Base-by-base conservation (phyloP, 2,329 filamentous ascomycete genomes). In the Emergomyces africanus region DNA sequence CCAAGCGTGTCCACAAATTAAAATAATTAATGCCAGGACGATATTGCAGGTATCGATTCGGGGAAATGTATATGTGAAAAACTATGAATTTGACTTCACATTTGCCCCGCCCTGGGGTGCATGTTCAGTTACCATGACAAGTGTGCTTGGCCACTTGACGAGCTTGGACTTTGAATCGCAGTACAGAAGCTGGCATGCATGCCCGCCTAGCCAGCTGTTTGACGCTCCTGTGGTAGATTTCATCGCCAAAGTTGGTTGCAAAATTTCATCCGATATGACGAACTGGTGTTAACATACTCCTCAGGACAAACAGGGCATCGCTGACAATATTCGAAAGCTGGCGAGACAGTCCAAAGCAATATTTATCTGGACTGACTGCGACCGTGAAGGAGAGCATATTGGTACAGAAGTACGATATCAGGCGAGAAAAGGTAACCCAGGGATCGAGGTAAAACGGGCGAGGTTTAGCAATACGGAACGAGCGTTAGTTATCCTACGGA, bases 301-400 rank as follows among this genome's bases (percentile, higher is more conserved):
- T 55, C 64, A 91, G 83, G 86, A 91, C 68, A 95, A 91, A 69
- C 85, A 85, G 66, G 76, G 80, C 0, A 87, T 99, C 63, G 90
- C 91, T 10, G 80, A 85, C 37, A 99, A 99, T 69, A 94, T 99
- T 67, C 83, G 86, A 65, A 77, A 81, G 1, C 86, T 95, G 71
- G 92, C 94, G 20, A 81, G 81, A 61, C 81, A 82, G 69, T 81
- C 85, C n/a, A 82, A 80, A 59, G 83, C 86, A 14, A 79, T 99
- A 37, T 92, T 95, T 72, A 96, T 99, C 66, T 99, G 94, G 94
- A 99, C 94, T 0, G 94, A 99, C 79, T 97, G 94, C 73, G 94
- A 99, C 78, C 85, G 91, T 59, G 94, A 99, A 78, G 94, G 94
- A 41, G 94, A 99, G 72, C 88, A 97, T 69, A 99, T 99, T 65